Conservation (phyloP, 768 basidiomycete genomes). For the Suillus luteus region DNA sequence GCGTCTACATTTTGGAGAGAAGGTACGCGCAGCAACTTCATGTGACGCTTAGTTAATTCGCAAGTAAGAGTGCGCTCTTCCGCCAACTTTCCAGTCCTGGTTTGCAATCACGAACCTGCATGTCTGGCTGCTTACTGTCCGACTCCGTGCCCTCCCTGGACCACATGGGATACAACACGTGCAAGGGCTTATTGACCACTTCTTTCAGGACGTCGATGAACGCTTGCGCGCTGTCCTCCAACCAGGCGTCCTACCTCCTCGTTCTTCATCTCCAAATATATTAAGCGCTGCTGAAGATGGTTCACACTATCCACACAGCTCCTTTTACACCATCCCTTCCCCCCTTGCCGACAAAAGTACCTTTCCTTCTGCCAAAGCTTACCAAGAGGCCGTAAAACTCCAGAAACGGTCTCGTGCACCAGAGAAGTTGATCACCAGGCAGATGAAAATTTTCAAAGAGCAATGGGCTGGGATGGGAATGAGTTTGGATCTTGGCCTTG, state of each 20-base stretch:
- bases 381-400: conserved; percentile 23
- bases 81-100: conserved; percentile 96
- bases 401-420: conserved; percentile 53
- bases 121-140: conserved; percentile 87
- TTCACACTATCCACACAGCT: conserved; percentile 23
- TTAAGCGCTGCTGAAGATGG: conserved; percentile 22
- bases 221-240: conserved; percentile 82
- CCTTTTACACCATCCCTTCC: conserved; percentile 32
- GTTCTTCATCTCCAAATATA: conserved; percentile 21
- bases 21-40: conserved; percentile 42
- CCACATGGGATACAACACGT: conserved; percentile 68
- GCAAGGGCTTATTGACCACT: conserved; percentile 89
- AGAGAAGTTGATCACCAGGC: conserved; percentile 76
- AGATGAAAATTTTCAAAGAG: conserved; percentile 91
- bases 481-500: conserved; percentile 76
- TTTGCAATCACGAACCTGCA: conserved; percentile 93
- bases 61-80: conserved; percentile 71
- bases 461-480: conserved; percentile 87
- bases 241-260: conserved; percentile 41
- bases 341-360: conserved; percentile 27
- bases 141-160: conserved; percentile 78
- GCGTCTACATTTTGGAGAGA: conserved; percentile 65
- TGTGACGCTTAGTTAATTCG: neutral
- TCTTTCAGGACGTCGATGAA: conserved; percentile 92
- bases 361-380: conserved; percentile 29